Evolutionary conservation across 2,329 filamentous ascomycete genomes (phyloP), one percentile per base, ranked within the genome.

Genomic region (Juglanconis sp.): DNA sequence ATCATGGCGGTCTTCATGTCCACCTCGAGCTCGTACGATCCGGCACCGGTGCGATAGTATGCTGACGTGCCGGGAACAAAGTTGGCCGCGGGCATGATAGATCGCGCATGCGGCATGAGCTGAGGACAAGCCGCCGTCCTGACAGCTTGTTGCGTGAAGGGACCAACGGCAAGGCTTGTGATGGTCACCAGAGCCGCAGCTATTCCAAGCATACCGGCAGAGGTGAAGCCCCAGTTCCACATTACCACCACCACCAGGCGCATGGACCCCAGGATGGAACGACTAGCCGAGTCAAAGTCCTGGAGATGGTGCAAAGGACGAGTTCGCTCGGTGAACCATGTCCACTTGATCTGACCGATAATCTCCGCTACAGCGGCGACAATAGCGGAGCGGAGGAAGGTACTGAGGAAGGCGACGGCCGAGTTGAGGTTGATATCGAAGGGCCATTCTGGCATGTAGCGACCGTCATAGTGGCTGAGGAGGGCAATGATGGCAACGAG

Each of bases 301-400:
- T 72, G 66, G 4, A 72, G 63, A 35, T 72, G 65, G 48, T 64
- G 63, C 6, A 73, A 59, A 0, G 69, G 68, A 15, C 69, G 66
- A 2, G 63, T 63, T 4, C 64, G 63, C 40, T 68, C 61, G 13
- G 68, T 62, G 53, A 72, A 72, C 69, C 71, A 72, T 1, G 57
- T 60, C 71, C 71, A 73, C 42, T 73, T 72, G 52, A 67, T 62
- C 59, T 73, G 71, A 35, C 69, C 67, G 52, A 73, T 69, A 44
- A 72, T 65, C 58, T 70, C 69, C 0, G 70, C 67, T 8, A 70
- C 64, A 9, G 65, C 66, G 36, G 68, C 66, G 0, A 70, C 65
- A 53, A 73, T 65, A 6, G 67, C 60, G n/a, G 69, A 64, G 3
- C 67, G 63, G 24, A 63, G 52, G 15, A 63, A 61, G 1, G 61